Base-by-base conservation (phyloP, 2,329 filamentous ascomycete species). In the Pleoardoris graminearum region DNA sequence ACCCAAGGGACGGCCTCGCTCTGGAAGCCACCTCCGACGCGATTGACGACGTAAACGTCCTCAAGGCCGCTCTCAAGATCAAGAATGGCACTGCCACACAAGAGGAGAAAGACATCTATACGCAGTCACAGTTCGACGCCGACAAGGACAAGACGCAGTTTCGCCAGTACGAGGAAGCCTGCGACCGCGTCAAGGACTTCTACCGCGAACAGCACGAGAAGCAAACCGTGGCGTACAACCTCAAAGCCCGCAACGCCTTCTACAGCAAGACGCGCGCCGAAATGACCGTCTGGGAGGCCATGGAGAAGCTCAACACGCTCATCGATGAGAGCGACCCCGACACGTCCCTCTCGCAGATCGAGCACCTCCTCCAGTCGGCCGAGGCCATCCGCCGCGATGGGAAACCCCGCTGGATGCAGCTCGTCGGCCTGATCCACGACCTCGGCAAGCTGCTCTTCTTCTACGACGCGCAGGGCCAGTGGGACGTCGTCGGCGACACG, bases 261-360 rank as follows among this genome's bases (percentile, higher is more conserved):
- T 78, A 85, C 73, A 81, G 80, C 59, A 83, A 85, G 55, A 82
- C 82, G 1, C 84, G 88, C 48, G 85, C 87, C 14, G 82, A 88
- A 73, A 90, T 96, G 89, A 88, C 86, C 57, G 82, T 96, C 71
- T 96, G 91, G 91, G 81, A 95, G 72, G 91, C 91, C 17, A 94
- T 96, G 77, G 90, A 95, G 82, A 92, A 91, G 76, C 86, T 96
- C 68, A 90, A 96, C 81, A 91, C 88, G 0, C 82, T 96, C 47
- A 89, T 96, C 72, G 91, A 96, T 76, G 89, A 95, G 75, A 91
- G 87, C 17, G 91, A 96, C 77, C 91, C 91, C 1, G 91, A 96
- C 77, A 96, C 91, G 39, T 85, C 84, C 42, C 85, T 96, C 57
- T 88, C 85, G 23, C 91, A 96, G 78, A 95, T 96, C 70, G 88